Conservation (phyloP, 2,329 filamentous ascomycete species). For the Biscogniauxia marginata region DNA sequence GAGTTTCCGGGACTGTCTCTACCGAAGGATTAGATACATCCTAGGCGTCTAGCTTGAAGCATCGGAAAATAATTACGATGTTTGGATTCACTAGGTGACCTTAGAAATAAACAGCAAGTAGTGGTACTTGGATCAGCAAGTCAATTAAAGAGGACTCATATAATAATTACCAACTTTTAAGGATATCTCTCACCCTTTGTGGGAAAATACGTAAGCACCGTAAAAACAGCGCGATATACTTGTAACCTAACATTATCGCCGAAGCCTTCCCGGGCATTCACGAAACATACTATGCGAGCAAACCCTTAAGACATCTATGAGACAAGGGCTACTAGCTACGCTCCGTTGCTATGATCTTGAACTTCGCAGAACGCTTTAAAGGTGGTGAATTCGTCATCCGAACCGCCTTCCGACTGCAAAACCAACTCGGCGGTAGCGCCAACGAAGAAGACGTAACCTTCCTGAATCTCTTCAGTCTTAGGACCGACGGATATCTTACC, state of each 20-base stretch:
- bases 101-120: no score
- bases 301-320: neutral
- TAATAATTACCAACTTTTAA: neutral
- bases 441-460: slow-evolving; percentile 78
- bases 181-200: neutral
- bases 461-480: slow-evolving; percentile 71
- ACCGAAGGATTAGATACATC: no score
- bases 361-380: slow-evolving; percentile 96
- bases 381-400: slow-evolving; percentile 72
- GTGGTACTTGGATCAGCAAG: no score
- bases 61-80: no score
- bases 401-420: slow-evolving; percentile 63
- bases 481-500: slow-evolving; percentile 84
- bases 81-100: no score
- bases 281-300: neutral
- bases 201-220: no score
- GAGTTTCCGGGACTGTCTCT: no score
- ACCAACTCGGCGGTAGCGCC: slow-evolving; percentile 83
- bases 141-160: neutral
- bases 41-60: no score
- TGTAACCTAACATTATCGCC: no score
- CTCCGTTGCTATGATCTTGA: slow-evolving; percentile 45
- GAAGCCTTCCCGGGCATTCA: neutral
- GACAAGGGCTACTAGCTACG: slow-evolving; percentile 14
- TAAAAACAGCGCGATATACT: no score